Evolutionary conservation across 345 rosid species (phyloP), one percentile per base, ranked within the genome.

Genomic region (Capsella bursapastoris): DNA sequence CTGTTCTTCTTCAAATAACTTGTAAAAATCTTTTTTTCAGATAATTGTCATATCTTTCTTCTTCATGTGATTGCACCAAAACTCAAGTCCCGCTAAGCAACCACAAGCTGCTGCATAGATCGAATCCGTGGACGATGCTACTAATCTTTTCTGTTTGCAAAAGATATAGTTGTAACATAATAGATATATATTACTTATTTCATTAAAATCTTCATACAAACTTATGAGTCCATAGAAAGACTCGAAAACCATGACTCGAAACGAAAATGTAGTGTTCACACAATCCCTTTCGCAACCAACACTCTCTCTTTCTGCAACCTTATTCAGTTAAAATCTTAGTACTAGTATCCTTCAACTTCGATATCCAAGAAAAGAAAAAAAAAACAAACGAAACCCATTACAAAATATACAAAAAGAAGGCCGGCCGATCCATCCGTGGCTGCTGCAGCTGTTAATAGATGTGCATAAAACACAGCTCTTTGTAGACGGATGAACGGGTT

Each of bases 391-490:
- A 74, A 58, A 57, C 28, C 66, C 63, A 43, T 63, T 70, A 69
- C 66, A 76, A 3, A 56, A 76, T 62, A 56, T 45, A 76, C 71
- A 76, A 56, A 31, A 62, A 34, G 6, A 9, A 69, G 43, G 28
- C 51, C 51, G 31, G 0, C 66, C 28, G 2, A 70, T 69, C 38
- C 38, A 76, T 76, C 75, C 71, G 66, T 70, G 80, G 80, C 80
- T 70, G 80, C 71, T 62, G 75, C 80, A 44, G 95, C 98, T 83
- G 89, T 87, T 74, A 66, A 58, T 57, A 68, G 84, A 82, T 84
- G 80, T 75, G 77, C 85, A 81, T 76, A 83, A 22, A 16, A 76
- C 75, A 76, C 97, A 89, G 92, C 96, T 82, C 94, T 81, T 72
- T 84, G 55, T 52, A 73, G 70, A 89, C 84, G 64, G 91, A 85